Conservation (phyloP, 2,329 filamentous ascomycete genomes). For the Tolypocladium tundrense region DNA sequence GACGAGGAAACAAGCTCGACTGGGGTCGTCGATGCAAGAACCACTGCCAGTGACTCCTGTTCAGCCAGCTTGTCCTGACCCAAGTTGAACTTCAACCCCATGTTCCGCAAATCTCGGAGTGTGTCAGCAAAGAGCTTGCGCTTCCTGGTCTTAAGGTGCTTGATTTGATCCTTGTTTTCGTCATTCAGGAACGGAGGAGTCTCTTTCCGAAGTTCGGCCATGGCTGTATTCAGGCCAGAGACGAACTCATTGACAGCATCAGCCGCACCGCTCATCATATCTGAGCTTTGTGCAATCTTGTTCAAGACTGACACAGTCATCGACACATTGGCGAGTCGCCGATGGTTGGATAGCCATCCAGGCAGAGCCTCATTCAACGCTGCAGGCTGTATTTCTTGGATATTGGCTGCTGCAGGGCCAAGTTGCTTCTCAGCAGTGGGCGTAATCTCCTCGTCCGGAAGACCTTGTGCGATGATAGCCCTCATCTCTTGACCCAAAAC, state of each 20-base stretch:
- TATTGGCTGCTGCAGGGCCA: slow-evolving; percentile 1
- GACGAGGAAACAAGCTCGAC: slow-evolving; percentile 20
- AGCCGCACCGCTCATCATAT: slow-evolving; percentile 43
- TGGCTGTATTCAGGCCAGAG: slow-evolving; percentile 55
- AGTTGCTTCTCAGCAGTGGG: slow-evolving; percentile 1
- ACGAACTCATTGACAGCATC: slow-evolving; percentile 57
- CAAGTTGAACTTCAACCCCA: slow-evolving; percentile 83
- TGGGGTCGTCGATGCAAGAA: slow-evolving; percentile 51
- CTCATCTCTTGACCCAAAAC: slow-evolving; percentile 69
- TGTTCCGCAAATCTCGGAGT: slow-evolving; percentile 68
- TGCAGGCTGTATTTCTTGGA: slow-evolving; percentile 8
- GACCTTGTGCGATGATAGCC: slow-evolving; percentile 46
- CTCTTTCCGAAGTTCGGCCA: slow-evolving; percentile 67
- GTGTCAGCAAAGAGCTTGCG: slow-evolving; percentile 84
- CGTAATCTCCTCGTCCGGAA: slow-evolving; percentile 38
- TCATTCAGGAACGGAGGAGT: slow-evolving; percentile 75
- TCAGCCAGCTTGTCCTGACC: slow-evolving; percentile 60
- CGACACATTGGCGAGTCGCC: slow-evolving; percentile 60
- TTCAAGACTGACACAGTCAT: slow-evolving; percentile 68
- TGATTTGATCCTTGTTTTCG: slow-evolving; percentile 73
- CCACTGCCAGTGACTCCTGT: slow-evolving; percentile 59
- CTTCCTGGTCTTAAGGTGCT: slow-evolving; percentile 86
- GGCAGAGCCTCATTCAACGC: slow-evolving; percentile 18
- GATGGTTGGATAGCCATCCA: slow-evolving; percentile 35
- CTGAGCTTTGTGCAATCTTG: slow-evolving; percentile 44